Evolutionary conservation across 495 filamentous ascomycete genomes (phyloP).

Genomic region (Aspergillus homomorphus): DNA sequence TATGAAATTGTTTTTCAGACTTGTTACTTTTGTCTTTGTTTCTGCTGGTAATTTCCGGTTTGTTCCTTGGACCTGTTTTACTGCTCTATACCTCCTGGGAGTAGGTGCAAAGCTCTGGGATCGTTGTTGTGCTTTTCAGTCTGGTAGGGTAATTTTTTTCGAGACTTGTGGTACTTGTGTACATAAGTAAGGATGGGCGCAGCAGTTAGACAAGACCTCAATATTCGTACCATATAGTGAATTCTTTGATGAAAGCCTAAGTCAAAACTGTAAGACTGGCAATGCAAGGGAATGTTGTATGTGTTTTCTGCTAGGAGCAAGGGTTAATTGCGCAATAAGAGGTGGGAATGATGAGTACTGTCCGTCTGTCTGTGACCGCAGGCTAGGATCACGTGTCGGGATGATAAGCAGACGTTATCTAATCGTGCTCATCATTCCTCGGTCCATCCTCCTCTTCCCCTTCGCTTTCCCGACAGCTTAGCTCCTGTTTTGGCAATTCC

Average conservation of each 20-base stretch:
- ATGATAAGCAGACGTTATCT: conserved; percentile 26
- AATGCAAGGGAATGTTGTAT: no score
- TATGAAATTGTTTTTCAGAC: conserved; percentile 17
- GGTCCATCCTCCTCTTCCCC: background rate
- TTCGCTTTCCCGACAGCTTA: background rate
- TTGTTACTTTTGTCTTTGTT: conserved; percentile 14
- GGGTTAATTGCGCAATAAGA: background rate
- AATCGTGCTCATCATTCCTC: background rate
- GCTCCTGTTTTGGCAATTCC: background rate
- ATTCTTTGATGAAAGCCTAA: background rate
- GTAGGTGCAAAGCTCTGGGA: conserved; percentile 25
- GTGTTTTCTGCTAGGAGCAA: no score
- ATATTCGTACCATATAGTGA: conserved; percentile 3
- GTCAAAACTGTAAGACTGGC: background rate
- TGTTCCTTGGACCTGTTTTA: conserved; percentile 34
- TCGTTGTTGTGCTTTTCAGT: conserved; percentile 1
- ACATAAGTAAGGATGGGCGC: conserved; percentile 25
- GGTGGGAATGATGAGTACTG: no score
- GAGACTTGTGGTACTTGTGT: conserved; percentile 18
- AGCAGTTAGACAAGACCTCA: conserved; percentile 18
- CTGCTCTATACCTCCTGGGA: conserved; percentile 38
- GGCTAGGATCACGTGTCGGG: conserved; percentile 27
- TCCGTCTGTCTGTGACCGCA: no score
- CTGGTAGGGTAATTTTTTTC: conserved; percentile 8
- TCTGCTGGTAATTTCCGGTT: conserved; percentile 9